phyloP scores from a whole-genome alignment of 495 filamentous ascomycete species.

The Lophiotrema nucula region DNA sequence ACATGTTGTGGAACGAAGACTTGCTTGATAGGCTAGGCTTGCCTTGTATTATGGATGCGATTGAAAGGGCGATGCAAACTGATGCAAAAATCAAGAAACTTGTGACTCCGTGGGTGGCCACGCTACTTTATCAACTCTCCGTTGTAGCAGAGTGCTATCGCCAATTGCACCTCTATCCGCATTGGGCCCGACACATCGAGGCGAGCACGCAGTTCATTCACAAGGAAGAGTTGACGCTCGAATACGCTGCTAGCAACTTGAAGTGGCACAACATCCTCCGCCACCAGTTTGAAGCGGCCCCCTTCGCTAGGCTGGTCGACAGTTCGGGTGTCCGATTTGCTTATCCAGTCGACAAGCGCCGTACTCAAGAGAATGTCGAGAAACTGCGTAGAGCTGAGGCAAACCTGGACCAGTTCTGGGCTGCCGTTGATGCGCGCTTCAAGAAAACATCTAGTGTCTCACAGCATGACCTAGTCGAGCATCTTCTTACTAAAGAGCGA shows the following conservation, averaged over 20 bases:
- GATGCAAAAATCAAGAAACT: conserved; percentile 34
- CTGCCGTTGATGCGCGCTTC: conserved; percentile 11
- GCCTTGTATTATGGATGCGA: not conserved
- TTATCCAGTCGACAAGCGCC: conserved; percentile 53
- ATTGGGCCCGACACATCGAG: conserved; percentile 47
- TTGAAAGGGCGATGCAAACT: not conserved
- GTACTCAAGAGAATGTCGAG: conserved; percentile 46
- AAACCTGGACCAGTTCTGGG: conserved; percentile 55
- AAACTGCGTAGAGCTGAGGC: conserved; percentile 47
- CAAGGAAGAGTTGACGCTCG: not conserved
- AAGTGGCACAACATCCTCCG: conserved; percentile 25
- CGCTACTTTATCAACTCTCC: conserved; percentile 45
- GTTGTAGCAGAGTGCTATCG: conserved; percentile 44
- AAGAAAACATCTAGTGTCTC: not conserved
- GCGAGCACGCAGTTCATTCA: not conserved
- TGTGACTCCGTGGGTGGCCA: conserved; percentile 43
- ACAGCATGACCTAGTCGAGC: too few species aligned
- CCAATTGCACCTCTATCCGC: conserved; percentile 49
- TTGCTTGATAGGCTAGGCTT: not conserved
- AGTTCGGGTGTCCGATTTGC: too few species aligned
- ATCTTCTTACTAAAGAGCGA: conserved; percentile 37
- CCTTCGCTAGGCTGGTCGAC: too few species aligned
- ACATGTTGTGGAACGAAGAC: not conserved
- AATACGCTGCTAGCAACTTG: not conserved
- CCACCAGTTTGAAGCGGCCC: too few species aligned